These are phyloP conservation scores for Cucurbita argyrosperma DNA, from an alignment of 306 rosid species.

Conservation along the genomic window DNA sequence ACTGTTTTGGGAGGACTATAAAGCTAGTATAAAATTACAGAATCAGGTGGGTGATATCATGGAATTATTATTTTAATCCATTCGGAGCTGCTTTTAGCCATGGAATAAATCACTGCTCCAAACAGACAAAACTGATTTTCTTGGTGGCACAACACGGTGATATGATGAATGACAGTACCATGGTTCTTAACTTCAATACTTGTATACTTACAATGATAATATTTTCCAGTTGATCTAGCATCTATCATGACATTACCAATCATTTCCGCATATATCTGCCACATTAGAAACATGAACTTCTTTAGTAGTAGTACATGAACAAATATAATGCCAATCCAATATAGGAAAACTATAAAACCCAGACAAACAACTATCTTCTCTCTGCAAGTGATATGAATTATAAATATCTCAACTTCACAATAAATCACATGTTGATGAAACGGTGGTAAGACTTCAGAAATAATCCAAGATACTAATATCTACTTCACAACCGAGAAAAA, in stretches of 20 bases:
- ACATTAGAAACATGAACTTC: background rate
- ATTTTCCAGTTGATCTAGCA: constrained; percentile 97
- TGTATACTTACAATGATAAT: constrained; percentile 74
- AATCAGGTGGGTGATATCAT: background rate
- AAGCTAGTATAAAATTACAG: background rate
- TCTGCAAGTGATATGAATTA: background rate
- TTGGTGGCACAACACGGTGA: background rate
- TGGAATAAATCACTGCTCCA: background rate
- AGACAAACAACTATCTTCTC: background rate
- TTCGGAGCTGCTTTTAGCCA: background rate
- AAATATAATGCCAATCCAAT: background rate
- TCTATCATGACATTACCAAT: constrained; percentile 97
- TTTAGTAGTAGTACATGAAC: background rate
- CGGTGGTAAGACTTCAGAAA: background rate
- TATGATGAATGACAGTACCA: background rate
- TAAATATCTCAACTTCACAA: background rate
- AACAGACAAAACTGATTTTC: background rate
- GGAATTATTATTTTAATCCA: background rate
- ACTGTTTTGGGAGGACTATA: background rate
- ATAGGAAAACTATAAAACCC: background rate
- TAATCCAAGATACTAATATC: background rate
- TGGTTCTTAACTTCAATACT: background rate
- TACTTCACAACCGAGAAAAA: background rate
- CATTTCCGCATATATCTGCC: constrained; percentile 98
- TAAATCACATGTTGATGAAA: background rate